Evolutionary conservation across 2,329 filamentous ascomycete genomes (phyloP).

Genomic region (Epichloe elymi): DNA sequence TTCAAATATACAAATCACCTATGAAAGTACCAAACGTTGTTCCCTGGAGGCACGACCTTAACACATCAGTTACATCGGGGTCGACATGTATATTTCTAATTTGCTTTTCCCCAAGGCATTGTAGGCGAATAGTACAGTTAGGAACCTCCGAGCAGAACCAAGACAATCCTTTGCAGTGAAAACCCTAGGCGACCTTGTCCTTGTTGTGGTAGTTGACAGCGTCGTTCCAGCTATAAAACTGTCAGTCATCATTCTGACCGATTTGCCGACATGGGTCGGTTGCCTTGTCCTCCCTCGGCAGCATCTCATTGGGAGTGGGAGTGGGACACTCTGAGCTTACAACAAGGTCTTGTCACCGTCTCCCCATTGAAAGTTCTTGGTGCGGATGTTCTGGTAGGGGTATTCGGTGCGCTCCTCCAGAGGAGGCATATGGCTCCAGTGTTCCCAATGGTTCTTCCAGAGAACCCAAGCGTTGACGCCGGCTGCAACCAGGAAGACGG

Average conservation of each 20-base stretch:
- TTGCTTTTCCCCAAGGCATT: background rate
- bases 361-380: constrained; percentile 92
- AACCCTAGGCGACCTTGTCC: constrained; percentile 48
- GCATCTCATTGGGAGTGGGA: background rate
- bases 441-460: constrained; percentile 96
- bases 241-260: background rate
- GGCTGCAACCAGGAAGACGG: constrained; percentile 60
- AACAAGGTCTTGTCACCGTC: constrained; percentile 67
- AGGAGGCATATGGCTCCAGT: constrained; percentile 74
- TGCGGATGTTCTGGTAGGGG: constrained; percentile 93
- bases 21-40: background rate
- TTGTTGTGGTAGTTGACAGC: constrained; percentile 95
- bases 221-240: constrained; percentile 65
- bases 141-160: background rate
- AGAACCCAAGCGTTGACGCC: constrained; percentile 76
- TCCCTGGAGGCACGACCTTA: background rate
- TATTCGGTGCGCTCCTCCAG: constrained; percentile 89
- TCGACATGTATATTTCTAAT: background rate
- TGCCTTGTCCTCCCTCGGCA: background rate
- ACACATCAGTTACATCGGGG: background rate
- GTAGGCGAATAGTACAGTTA: background rate
- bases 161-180: background rate
- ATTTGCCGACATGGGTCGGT: background rate
- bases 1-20: background rate
- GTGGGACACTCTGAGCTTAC: constrained; percentile 26